Conservation (phyloP, 495 filamentous ascomycete species). For the Amniculicola lignicola region DNA sequence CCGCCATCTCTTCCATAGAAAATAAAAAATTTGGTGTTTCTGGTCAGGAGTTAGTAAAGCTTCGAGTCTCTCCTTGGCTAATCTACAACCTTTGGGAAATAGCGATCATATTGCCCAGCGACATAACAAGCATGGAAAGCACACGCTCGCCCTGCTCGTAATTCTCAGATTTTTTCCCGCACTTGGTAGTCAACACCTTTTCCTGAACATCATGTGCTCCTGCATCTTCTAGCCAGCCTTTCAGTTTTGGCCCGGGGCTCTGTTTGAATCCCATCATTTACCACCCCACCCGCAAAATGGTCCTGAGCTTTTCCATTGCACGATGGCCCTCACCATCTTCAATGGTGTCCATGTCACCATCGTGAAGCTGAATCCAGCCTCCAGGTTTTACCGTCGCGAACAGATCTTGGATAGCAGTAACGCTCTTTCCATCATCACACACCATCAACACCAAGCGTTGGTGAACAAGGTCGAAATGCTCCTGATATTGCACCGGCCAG, state of each 20-base stretch:
- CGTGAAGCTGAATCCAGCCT: slow-evolving; percentile 20
- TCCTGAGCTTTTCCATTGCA: slow-evolving; percentile 12
- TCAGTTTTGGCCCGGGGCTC: slow-evolving; percentile 9
- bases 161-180: slow-evolving; percentile 1
- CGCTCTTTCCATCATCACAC: not conserved
- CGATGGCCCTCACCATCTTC: slow-evolving; percentile 8
- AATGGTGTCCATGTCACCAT: slow-evolving; percentile 20
- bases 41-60: too few species aligned
- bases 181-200: slow-evolving; percentile 1
- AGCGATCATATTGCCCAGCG: slow-evolving; percentile 9
- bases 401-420: slow-evolving; percentile 5
- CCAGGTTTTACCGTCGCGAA: slow-evolving; percentile 13
- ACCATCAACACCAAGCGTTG: slow-evolving; percentile 20
- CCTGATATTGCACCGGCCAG: slow-evolving; percentile 10
- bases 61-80: not conserved
- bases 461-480: slow-evolving; percentile 17
- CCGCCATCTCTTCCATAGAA: not conserved
- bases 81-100: not conserved
- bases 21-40: slow-evolving; percentile 9
- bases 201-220: not conserved
- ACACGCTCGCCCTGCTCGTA: slow-evolving; percentile 3
- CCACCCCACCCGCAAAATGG: slow-evolving; percentile 3
- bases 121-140: not conserved
- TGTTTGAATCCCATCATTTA: slow-evolving; percentile 6
- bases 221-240: not conserved